Evolutionary conservation across 768 basidiomycete genomes (phyloP), one percentile per base, ranked within the genome.

Genomic region (Xanthoconium stramineum): DNA sequence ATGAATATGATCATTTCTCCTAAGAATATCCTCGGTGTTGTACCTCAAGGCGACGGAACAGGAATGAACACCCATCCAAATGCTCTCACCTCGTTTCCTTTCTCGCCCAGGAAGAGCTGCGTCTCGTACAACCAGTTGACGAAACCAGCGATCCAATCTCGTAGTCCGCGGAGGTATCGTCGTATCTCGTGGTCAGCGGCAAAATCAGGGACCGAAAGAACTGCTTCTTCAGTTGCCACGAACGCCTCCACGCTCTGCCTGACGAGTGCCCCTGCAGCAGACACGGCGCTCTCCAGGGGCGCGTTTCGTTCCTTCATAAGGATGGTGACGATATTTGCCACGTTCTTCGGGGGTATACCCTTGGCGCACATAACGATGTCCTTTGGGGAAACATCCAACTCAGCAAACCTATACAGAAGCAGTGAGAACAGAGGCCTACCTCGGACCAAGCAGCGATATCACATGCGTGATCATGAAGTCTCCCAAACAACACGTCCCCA

Each of bases 41-140:
- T 52, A 17, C 28, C 19, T 65, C 56, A 65, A 6, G 43, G 35
- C 30, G 52, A 20, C 20, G 24, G 24, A 24, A 61, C 57, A 15
- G 69, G 69, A 52, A 84, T 61, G 60, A 84, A 85, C 2, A 85
- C 79, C 85, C 84, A 86, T 36, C 84, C 83, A 66, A 83, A 84
- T 5, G 75, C 74, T 61, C 80, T 74, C 36, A 85, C 80, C 65
- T 85, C 80, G 39, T 76, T 77, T 0, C 83, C 83, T 53, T 78
- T 79, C 47, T 76, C 76, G 36, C 82, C 83, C 47, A 88, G 79
- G 63, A 80, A 86, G 43, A 83, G 63, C 56, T 85, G 79, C 0
- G 80, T 84, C 68, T 86, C 83, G 60, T 86, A 88, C 36, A 77
- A 56, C 85, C 85, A 86, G 60, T 86, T 79, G n/a, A 83, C 61